phyloP scores from a whole-genome alignment of 805 yeast species.

The Zygosaccharomyces bisporus region DNA sequence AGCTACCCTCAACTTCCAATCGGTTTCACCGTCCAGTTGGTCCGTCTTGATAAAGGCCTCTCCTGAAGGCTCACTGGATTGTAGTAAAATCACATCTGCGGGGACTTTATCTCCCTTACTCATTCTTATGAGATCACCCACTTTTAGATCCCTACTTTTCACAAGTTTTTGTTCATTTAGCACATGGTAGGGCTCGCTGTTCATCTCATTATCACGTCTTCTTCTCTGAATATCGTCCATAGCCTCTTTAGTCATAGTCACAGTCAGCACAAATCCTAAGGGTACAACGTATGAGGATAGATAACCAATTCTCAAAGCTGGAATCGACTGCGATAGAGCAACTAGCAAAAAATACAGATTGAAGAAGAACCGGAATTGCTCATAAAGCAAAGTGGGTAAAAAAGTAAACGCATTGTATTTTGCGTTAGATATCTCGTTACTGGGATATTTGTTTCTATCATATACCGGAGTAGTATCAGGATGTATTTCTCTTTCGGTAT shows the following conservation, averaged over 20 bases:
- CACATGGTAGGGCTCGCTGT: conserved; percentile 76
- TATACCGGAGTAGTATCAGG: conserved; percentile 41
- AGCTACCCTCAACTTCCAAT: conserved; percentile 91
- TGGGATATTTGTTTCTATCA: conserved; percentile 41
- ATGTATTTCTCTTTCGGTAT: conserved; percentile 40
- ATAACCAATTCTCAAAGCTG: conserved; percentile 88
- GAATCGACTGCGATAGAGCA: conserved; percentile 89
- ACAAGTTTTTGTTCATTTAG: conserved; percentile 44
- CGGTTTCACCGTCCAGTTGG: conserved; percentile 98
- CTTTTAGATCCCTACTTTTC: conserved; percentile 61
- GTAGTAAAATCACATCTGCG: conserved; percentile 84
- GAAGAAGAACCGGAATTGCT: conserved; percentile 95
- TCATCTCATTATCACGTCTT: conserved; percentile 84
- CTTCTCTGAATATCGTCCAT: conserved; percentile 89
- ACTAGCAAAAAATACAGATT: conserved; percentile 88
- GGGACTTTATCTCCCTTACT: conserved; percentile 86
- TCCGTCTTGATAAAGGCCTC: conserved; percentile 95
- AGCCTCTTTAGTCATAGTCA: conserved; percentile 95
- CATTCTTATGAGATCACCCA: conserved; percentile 79
- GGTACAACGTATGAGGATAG: conserved; percentile 92
- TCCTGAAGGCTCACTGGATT: conserved; percentile 75
- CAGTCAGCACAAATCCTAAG: conserved; percentile 82
- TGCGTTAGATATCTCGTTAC: conserved; percentile 89
- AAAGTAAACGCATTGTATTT: conserved; percentile 87
- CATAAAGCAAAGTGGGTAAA: conserved; percentile 83